These are phyloP conservation scores for Alliaria petiolata DNA, from an alignment of 345 rosid genomes.

Conservation along the genomic window DNA sequence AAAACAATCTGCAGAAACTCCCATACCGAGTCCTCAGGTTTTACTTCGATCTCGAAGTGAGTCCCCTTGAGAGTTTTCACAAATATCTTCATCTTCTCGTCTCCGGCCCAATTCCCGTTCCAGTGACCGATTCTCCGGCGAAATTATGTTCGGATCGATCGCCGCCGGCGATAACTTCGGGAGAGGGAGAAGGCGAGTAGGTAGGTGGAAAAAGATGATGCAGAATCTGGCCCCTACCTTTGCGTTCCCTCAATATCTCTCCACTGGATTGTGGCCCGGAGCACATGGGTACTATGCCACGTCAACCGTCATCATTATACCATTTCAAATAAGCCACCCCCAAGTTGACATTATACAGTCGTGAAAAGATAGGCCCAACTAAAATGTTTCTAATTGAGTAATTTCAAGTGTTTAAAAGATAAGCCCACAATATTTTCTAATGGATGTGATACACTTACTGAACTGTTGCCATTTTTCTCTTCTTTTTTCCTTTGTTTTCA, in stretches of 20 bases:
- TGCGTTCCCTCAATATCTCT: slow-evolving; percentile 12
- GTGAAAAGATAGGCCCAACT: slow-evolving; percentile 16
- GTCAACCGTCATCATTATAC: neutral
- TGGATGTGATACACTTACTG: too few relatives aligned
- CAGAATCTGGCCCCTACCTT: slow-evolving; percentile 15
- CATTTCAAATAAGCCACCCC: neutral
- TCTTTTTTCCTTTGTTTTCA: too few relatives aligned
- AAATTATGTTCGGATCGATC: neutral
- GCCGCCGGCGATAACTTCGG: slow-evolving; percentile 13
- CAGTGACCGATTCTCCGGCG: neutral
- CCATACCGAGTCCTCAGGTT: slow-evolving; percentile 47
- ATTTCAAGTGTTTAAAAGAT: neutral
- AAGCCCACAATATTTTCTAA: neutral
- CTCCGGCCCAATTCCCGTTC: neutral
- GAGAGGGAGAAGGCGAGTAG: neutral
- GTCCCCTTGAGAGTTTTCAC: slow-evolving; percentile 50
- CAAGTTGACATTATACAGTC: neutral
- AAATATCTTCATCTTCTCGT: slow-evolving; percentile 40
- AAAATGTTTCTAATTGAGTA: neutral
- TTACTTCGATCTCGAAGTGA: slow-evolving; percentile 49
- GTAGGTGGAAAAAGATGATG: slow-evolving; percentile 6
- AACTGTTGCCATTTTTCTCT: neutral
- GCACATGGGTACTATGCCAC: neutral
- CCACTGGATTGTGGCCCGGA: slow-evolving; percentile 16
- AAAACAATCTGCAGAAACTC: neutral